Conservation (phyloP, 2,329 filamentous ascomycete species). For the Ophiobolus disseminans region DNA sequence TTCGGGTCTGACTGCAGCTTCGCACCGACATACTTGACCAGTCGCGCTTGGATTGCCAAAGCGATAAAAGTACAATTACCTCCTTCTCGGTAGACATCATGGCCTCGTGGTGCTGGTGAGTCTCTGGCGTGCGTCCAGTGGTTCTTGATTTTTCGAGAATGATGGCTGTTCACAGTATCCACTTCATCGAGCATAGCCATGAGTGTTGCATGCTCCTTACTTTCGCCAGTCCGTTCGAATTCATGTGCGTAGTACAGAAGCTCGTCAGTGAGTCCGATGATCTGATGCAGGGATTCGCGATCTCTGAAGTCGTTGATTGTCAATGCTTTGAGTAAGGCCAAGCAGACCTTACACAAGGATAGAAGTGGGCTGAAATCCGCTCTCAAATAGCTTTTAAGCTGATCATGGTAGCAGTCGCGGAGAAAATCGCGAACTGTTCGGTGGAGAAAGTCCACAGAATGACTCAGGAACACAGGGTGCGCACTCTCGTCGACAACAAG, state of each 20-base stretch:
- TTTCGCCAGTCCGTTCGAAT: neutral
- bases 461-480: slow-evolving; percentile 13
- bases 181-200: slow-evolving; percentile 11
- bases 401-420: slow-evolving; percentile 7
- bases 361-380: slow-evolving; percentile 6
- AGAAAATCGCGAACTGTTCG: slow-evolving; percentile 24
- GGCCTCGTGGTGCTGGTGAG: neutral
- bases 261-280: slow-evolving; percentile 10
- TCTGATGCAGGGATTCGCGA: neutral
- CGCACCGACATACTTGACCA: slow-evolving; percentile 15
- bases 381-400: slow-evolving; percentile 4
- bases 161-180: slow-evolving; percentile 15
- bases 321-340: slow-evolving; percentile 12
- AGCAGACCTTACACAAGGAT: slow-evolving; percentile 9
- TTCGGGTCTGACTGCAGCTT: slow-evolving; percentile 10
- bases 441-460: slow-evolving; percentile 19
- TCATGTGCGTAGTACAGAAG: slow-evolving; percentile 16
- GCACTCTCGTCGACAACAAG: slow-evolving; percentile 15
- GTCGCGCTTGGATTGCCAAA: slow-evolving; percentile 10
- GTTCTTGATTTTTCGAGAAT: neutral
- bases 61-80: slow-evolving; percentile 16
- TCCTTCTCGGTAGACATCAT: slow-evolving; percentile 5
- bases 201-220: neutral
- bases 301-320: neutral
- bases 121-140: slow-evolving; percentile 19